A percentile compares a stretch with the other conserved stretches of the same genome.
Conservation (phyloP, 441 rosid genomes). For the Capsella rubella region DNA sequence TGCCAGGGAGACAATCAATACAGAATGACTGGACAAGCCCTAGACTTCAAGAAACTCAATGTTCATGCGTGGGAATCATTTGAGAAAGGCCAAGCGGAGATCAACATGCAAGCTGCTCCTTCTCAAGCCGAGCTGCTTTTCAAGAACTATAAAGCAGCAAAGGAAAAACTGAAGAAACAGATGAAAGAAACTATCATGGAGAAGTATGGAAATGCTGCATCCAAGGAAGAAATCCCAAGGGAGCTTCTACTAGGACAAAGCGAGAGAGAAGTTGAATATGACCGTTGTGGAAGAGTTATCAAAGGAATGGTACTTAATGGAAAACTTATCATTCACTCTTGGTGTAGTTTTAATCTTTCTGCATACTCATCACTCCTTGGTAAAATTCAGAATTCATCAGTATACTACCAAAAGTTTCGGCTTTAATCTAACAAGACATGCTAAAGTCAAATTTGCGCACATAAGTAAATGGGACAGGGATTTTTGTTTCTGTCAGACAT, state of each 20-base stretch:
- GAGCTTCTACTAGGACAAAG: slow-evolving; percentile 73
- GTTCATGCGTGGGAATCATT: slow-evolving; percentile 71
- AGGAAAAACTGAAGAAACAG: slow-evolving; percentile 63
- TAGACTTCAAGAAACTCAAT: slow-evolving; percentile 76
- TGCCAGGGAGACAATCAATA: slow-evolving; percentile 78
- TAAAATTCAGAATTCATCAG: slow-evolving; percentile 6
- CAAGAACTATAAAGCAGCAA: slow-evolving; percentile 60
- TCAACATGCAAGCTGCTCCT: slow-evolving; percentile 86
- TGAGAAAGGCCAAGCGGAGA: slow-evolving; percentile 74
- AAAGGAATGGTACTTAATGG: slow-evolving; percentile 46
- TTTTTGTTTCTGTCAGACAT: background rate
- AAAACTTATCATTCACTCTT: background rate
- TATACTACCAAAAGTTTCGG: background rate
- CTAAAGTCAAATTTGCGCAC: background rate
- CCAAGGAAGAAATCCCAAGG: slow-evolving; percentile 65
- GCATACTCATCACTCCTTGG: too few relatives aligned
- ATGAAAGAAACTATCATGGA: slow-evolving; percentile 66
- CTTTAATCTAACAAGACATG: too few relatives aligned
- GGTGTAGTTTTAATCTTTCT: background rate
- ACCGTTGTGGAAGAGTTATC: slow-evolving; percentile 49
- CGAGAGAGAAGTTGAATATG: slow-evolving; percentile 71
- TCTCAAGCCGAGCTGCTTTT: slow-evolving; percentile 78
- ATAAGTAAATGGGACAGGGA: background rate
- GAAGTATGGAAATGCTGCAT: slow-evolving; percentile 81
- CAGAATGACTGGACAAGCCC: slow-evolving; percentile 74